Percentiles rank a stretch among this genome's conserved stretches.
Evolutionary conservation across 2,329 filamentous ascomycete genomes (phyloP).

Genomic region (Colletotrichum coccodes): DNA sequence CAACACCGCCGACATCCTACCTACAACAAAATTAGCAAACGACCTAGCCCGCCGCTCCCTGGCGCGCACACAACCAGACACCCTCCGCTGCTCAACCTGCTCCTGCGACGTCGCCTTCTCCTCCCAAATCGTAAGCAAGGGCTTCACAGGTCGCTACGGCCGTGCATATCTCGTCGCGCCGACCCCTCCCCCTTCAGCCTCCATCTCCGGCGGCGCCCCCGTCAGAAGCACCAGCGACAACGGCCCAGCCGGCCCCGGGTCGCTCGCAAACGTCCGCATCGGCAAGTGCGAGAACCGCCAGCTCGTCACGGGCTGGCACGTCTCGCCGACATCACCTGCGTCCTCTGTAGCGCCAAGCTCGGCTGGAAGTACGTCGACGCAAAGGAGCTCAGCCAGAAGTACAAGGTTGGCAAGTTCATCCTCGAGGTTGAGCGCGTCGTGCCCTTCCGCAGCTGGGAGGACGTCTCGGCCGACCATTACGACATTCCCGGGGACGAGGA

Average conservation of each 20-base stretch:
- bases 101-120: constrained; percentile 69
- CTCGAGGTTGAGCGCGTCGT: constrained; percentile 70
- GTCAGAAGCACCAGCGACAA: constrained; percentile 52
- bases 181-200: constrained; percentile 35
- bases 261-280: constrained; percentile 64
- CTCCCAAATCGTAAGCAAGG: constrained; percentile 71
- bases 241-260: constrained; percentile 36
- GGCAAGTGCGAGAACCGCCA: constrained; percentile 65
- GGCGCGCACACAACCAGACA: constrained; percentile 59
- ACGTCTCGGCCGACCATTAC: constrained; percentile 40
- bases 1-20: neutral
- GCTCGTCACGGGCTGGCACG: constrained; percentile 71
- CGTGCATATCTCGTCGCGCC: constrained; percentile 70
- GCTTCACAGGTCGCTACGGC: constrained; percentile 74
- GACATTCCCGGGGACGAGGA: constrained; percentile 5
- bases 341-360: constrained; percentile 63
- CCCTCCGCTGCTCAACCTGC: constrained; percentile 68
- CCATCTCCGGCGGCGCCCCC: constrained; percentile 52
- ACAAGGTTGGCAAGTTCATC: constrained; percentile 77
- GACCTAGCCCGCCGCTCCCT: constrained; percentile 37
- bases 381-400: constrained; percentile 66
- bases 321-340: constrained; percentile 71
- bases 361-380: constrained; percentile 78
- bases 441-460: constrained; percentile 64
- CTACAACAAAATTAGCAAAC: neutral